These are phyloP conservation scores for Metarhizium guizhouense DNA, from an alignment of 2,329 filamentous ascomycete genomes.

Conservation along the genomic window DNA sequence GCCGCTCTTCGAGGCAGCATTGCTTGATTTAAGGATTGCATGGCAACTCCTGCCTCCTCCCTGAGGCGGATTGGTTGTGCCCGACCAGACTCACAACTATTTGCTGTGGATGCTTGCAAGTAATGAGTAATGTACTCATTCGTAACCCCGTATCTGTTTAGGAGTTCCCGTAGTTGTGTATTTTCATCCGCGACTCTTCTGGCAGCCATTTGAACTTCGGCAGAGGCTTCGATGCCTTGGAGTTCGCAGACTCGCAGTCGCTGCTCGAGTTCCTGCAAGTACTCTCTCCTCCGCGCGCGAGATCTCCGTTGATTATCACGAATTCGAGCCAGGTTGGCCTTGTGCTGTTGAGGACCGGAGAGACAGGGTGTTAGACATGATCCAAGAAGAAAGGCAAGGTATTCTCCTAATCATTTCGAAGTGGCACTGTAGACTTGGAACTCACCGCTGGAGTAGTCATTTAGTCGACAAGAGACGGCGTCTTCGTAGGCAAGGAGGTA, in stretches of 20 bases:
- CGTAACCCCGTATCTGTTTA: constrained; percentile 47
- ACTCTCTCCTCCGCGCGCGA: constrained; percentile 65
- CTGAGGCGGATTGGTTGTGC: constrained; percentile 8
- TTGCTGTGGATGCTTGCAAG: constrained; percentile 17
- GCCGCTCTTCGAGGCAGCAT: constrained; percentile 26
- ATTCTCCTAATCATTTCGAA: too few relatives aligned
- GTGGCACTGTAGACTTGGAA: not conserved
- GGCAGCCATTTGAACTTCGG: constrained; percentile 64
- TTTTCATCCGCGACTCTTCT: constrained; percentile 63
- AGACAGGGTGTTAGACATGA: not conserved
- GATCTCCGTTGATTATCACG: constrained; percentile 70
- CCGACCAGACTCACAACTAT: constrained; percentile 9
- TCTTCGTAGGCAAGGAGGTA: not conserved
- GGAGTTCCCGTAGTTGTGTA: constrained; percentile 48
- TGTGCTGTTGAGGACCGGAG: constrained; percentile 19
- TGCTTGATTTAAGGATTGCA: constrained; percentile 27
- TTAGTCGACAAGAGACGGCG: constrained; percentile 4
- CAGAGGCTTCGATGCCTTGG: constrained; percentile 56
- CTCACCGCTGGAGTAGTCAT: constrained; percentile 16
- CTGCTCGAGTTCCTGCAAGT: constrained; percentile 59
- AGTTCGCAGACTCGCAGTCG: constrained; percentile 52
- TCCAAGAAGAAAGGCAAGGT: not conserved
- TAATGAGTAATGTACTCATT: constrained; percentile 44
- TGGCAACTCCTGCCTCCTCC: constrained; percentile 15
- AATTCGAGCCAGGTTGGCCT: constrained; percentile 44